Evolutionary conservation across 805 yeast species (phyloP), one percentile per base, ranked within the genome.

Genomic region (Yarrowia sp.): DNA sequence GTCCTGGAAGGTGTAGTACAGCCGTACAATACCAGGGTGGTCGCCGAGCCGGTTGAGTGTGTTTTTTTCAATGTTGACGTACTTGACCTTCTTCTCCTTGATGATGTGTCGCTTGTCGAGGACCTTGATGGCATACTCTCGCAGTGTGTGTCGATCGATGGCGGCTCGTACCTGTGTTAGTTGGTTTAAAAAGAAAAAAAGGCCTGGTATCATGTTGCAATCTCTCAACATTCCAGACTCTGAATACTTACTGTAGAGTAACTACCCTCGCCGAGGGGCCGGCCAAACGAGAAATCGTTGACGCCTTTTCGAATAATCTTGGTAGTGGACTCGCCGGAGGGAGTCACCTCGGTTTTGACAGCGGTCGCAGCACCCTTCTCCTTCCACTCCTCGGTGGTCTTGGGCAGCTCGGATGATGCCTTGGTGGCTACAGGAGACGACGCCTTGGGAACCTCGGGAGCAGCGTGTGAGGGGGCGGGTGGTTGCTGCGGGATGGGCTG

Each of bases 1-100:
- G 74, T 95, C 99, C 75, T 95, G 99, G 77, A 95, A 95, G 1
- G 99, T 95, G 76, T 89, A 95, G 76, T 90, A 90, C 52, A 95
- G 78, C 54, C 92, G 89, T 21, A 95, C 96, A 30, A 95, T 88
- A 1, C 99, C 99, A 0, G 98, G 97, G 73, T 95, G 98, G 65
- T 87, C 87, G 2, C 97, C 97, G 67, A 95, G 78, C 24, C 93
- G 77, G 75, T 92, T 92, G 67, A 95, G 78, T 0, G 98, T 90
- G 65, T 89, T 87, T 74, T 95, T 95, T 73, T 95, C 99, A 66
- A 95, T 93, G 74, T 92, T 92, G 66, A 95, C 99, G 72, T 95
- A 95, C 75, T 95, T 95, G 73, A 91, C 91, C 75, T 95, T 95
- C 73, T 89, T 89, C 76, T 95, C 99, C 74, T 90, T 86, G 67